Evolutionary conservation across 2,329 filamentous ascomycete species (phyloP).

Genomic region (Colletotrichum gigasporum): DNA sequence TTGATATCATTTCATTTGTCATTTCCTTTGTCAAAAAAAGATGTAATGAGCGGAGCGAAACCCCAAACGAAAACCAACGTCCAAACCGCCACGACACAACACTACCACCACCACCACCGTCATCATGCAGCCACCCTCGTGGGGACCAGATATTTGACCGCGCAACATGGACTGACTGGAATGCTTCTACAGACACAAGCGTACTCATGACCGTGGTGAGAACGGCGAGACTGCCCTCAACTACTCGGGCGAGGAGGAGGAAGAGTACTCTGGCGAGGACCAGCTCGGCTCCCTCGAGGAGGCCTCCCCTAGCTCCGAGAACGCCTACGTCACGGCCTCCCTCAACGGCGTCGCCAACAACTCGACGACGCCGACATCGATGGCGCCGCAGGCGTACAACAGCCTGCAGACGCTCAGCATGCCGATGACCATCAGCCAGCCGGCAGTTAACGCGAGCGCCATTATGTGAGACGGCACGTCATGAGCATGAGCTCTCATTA

Average conservation of each 20-base stretch:
- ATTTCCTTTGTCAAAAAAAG: slow-evolving; percentile 43
- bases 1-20: slow-evolving; percentile 45
- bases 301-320: slow-evolving; percentile 77
- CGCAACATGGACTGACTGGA: slow-evolving; percentile 46
- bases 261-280: slow-evolving; percentile 84
- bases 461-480: slow-evolving; percentile 49
- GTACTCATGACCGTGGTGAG: slow-evolving; percentile 73
- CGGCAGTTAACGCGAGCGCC: slow-evolving; percentile 55
- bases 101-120: slow-evolving; percentile 44
- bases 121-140: slow-evolving; percentile 39
- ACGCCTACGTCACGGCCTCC: slow-evolving; percentile 66
- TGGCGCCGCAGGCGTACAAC: slow-evolving; percentile 55
- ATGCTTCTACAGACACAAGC: slow-evolving; percentile 80
- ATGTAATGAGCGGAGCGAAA: slow-evolving; percentile 49
- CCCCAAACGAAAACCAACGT: slow-evolving; percentile 39
- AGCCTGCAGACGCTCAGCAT: slow-evolving; percentile 70
- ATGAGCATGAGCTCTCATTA: slow-evolving; percentile 23
- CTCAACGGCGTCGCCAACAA: slow-evolving; percentile 56
- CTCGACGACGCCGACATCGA: slow-evolving; percentile 36
- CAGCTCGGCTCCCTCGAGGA: slow-evolving; percentile 84
- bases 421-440: slow-evolving; percentile 71
- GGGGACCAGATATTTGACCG: not conserved
- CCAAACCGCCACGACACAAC: slow-evolving; percentile 44
- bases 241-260: slow-evolving; percentile 84
- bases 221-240: slow-evolving; percentile 66